These are phyloP conservation scores for Phylloporus rhodoxanthus DNA, from an alignment of 768 basidiomycete genomes.

Conservation along the genomic window DNA sequence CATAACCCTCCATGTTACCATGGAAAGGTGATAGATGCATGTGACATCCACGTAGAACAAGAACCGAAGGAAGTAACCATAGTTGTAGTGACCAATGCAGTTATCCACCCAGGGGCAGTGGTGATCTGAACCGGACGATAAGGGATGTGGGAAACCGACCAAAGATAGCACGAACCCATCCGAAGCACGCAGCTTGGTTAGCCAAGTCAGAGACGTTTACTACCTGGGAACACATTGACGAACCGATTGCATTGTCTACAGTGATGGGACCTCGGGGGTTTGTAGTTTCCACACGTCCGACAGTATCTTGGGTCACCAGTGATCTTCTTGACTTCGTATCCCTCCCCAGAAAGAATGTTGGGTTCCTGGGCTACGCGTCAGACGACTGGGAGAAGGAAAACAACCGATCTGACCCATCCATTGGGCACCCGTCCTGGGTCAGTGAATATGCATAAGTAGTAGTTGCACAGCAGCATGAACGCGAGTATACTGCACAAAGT, in stretches of 20 bases:
- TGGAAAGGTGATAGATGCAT: constrained; percentile 79
- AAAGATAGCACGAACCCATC: constrained; percentile 57
- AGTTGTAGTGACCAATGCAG: constrained; percentile 90
- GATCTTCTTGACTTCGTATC: constrained; percentile 85
- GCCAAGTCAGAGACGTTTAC: constrained; percentile 1
- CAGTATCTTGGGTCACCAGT: constrained; percentile 83
- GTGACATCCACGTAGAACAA: constrained; percentile 89
- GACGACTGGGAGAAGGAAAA: not conserved
- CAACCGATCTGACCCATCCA: constrained; percentile 54
- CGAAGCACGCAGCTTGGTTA: constrained; percentile 68
- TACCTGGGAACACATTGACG: constrained; percentile 20
- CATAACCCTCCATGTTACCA: constrained; percentile 68
- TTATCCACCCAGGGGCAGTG: constrained; percentile 94
- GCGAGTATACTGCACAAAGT: constrained; percentile 55
- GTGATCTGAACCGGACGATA: constrained; percentile 49
- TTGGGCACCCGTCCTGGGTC: constrained; percentile 82
- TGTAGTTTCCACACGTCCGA: constrained; percentile 77
- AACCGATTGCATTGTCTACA: constrained; percentile 83
- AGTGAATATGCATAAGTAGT: constrained; percentile 73
- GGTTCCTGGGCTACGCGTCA: constrained; percentile 47
- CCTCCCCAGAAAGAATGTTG: constrained; percentile 56
- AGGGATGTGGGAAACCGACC: constrained; percentile 2
- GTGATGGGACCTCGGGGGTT: constrained; percentile 88
- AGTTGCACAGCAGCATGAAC: constrained; percentile 79
- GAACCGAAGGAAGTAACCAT: constrained; percentile 86